These are phyloP conservation scores for Anisodus tanguticus DNA, from an alignment of 257 asterid genomes.

Conservation along the genomic window DNA sequence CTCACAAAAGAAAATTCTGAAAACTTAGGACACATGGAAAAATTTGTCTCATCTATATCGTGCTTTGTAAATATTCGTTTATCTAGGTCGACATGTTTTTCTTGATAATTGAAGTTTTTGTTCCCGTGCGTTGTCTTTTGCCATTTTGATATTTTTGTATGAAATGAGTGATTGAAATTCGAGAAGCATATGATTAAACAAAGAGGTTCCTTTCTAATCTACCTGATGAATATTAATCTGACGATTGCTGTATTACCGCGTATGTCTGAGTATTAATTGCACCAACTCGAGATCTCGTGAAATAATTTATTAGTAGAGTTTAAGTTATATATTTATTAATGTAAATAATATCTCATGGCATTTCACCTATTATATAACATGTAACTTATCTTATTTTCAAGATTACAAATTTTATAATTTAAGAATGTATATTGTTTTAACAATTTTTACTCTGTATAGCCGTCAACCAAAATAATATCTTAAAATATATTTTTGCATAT, in stretches of 20 bases:
- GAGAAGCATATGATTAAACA: background rate
- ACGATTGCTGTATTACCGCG: background rate
- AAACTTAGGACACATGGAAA: background rate
- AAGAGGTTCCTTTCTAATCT: background rate
- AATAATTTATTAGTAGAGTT: background rate
- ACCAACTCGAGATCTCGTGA: background rate
- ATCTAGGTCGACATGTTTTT: constrained; percentile 20
- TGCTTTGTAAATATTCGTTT: constrained; percentile 11
- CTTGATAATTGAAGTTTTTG: background rate
- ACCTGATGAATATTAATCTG: background rate
- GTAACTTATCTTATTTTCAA: too few species aligned
- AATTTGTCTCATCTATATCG: background rate
- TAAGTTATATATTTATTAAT: too few species aligned
- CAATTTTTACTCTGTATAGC: too few species aligned
- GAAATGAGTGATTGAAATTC: background rate
- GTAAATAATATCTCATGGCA: too few species aligned
- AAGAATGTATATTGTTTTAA: too few species aligned
- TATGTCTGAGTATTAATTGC: constrained; percentile 1
- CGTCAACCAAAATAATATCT: too few species aligned
- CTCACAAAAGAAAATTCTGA: background rate
- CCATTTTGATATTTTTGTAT: background rate
- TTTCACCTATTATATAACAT: too few species aligned
- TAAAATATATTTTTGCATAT: too few species aligned
- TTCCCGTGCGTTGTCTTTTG: background rate
- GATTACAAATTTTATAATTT: too few species aligned